Base-by-base conservation (phyloP, 257 asterid genomes). In the Solanum gandarillasii region DNA sequence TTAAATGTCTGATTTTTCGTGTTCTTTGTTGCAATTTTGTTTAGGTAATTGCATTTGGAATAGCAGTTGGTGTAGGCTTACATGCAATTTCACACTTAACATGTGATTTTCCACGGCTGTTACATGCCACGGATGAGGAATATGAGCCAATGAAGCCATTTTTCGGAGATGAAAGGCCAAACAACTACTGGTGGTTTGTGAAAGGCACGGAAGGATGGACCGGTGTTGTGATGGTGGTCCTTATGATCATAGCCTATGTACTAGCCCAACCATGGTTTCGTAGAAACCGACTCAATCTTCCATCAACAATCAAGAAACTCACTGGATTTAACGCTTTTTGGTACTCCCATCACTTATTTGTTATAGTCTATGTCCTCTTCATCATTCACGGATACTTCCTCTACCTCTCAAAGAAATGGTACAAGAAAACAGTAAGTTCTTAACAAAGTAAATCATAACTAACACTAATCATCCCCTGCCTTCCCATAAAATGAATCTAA, bases 321-420 rank as follows among this genome's bases (percentile, higher is more conserved):
- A 91, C 97, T 4, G 95, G 97, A 7, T 94, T 93, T 89, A 94
- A 94, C 73, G 95, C 97, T 39, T 94, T 94, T 34, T 94, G 97
- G 97, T 94, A 93, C 65, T 93, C 95, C 0, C 97, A 94, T 83
- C 95, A 94, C 88, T 86, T 93, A 7, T 91, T 92, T 52, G 90
- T 90, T 25, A 78, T 94, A 6, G 95, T 94, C 27, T 94, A 93
- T 68, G 89, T 90, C 23, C 87, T 86, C 90, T 91, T 92, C 88
- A 86, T 94, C 12, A 88, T 93, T 38, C 97, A 94, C 60, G 96
- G 97, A 0, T 83, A 90, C 92, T 89, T 90, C 90, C 94, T 93
- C 34, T 93, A 90, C 72, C 90, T 94, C 87, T 87, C 91, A 29
- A 87, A 93, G 4, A 89, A 92, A 21, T 93, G 95, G 95, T 91